Base-by-base conservation (phyloP, 2,329 filamentous ascomycete species). In the Sphaerulina vaccinii region DNA sequence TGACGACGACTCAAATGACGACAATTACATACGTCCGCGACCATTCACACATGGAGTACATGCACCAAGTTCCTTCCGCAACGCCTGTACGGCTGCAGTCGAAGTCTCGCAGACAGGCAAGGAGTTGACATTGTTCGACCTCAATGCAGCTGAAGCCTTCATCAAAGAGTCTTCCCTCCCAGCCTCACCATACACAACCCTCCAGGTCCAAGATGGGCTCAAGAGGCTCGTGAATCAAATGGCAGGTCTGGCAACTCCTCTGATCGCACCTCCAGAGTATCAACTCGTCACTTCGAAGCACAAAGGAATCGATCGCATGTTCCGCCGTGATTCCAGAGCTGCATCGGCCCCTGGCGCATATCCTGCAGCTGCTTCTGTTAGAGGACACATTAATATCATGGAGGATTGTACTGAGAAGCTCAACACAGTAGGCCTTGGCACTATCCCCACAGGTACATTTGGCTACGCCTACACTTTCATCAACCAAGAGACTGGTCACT, bases 201-300 rank as follows among this genome's bases (percentile, higher is more conserved):
- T 46, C 1, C 16, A 33, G 13, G 43, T 47, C 5, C 33, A 42
- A 11, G 43, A 41, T 5, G 43, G 48, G 4, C 3, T 48, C 18
- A 52, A 52, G 36, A 52, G 37, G 37, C 19, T 42, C 13, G 16
- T 52, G 27, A 41, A 37, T 2, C 23, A 52, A 18, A 52, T 52
- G 24, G 50, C 37, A 2, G 32, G 42, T 9, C 1, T 35, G 13
- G 42, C 50, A 5, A 42, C 42, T 1, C 44, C 44, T 0, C 22
- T 43, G 22, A 22, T 53, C 7, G 45, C 33, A 3, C 21, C 37
- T 6, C 44, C 19, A 2, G 45, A 39, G 1, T 53, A 43, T 16
- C n/a, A n/a, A n/a, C n/a, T n/a, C n/a, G n/a, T n/a, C n/a, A n/a
- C n/a, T n/a, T n/a, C n/a, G n/a, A n/a, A n/a, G n/a, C n/a, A n/a